Evolutionary conservation across 2,329 filamentous ascomycete species (phyloP).

Genomic region (Clonostachys chloroleuca): DNA sequence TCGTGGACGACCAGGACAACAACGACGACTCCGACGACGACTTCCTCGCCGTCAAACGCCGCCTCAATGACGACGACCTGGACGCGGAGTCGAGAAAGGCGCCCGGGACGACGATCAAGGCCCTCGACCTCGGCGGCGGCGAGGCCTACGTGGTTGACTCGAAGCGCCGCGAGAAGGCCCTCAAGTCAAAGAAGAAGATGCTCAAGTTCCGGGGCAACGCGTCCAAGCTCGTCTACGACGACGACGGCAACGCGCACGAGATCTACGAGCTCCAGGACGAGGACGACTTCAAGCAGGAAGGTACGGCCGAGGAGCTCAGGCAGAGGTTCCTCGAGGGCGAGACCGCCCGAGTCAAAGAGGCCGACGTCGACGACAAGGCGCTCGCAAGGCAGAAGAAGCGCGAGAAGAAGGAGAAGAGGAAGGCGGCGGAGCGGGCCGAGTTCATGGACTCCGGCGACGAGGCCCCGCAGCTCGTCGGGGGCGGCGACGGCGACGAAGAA

Average conservation of each 20-base stretch:
- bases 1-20: slow-evolving; percentile 60
- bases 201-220: slow-evolving; percentile 86
- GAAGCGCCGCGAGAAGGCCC: slow-evolving; percentile 91
- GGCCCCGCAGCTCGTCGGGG: slow-evolving; percentile 26
- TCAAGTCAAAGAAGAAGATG: slow-evolving; percentile 91
- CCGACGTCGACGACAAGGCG: slow-evolving; percentile 80
- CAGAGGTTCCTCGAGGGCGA: slow-evolving; percentile 76
- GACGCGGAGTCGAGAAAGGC: slow-evolving; percentile 43
- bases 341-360: slow-evolving; percentile 62
- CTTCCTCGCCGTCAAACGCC: slow-evolving; percentile 85
- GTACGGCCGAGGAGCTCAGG: slow-evolving; percentile 72
- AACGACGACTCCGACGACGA: slow-evolving; percentile 66
- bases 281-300: slow-evolving; percentile 70
- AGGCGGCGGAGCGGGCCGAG: slow-evolving; percentile 54
- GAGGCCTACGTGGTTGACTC: slow-evolving; percentile 83
- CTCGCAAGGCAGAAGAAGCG: slow-evolving; percentile 72
- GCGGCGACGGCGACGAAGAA: slow-evolving; percentile 27
- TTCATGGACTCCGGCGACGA: slow-evolving; percentile 14
- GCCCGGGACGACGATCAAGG: slow-evolving; percentile 30
- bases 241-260: slow-evolving; percentile 80
- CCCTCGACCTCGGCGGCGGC: slow-evolving; percentile 66
- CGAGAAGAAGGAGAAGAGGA: slow-evolving; percentile 72
- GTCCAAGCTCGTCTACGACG: slow-evolving; percentile 84
- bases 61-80: slow-evolving; percentile 68
- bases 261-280: slow-evolving; percentile 88